Conservation (phyloP, 2,329 filamentous ascomycete species). For the Hypocrella siamensis region DNA sequence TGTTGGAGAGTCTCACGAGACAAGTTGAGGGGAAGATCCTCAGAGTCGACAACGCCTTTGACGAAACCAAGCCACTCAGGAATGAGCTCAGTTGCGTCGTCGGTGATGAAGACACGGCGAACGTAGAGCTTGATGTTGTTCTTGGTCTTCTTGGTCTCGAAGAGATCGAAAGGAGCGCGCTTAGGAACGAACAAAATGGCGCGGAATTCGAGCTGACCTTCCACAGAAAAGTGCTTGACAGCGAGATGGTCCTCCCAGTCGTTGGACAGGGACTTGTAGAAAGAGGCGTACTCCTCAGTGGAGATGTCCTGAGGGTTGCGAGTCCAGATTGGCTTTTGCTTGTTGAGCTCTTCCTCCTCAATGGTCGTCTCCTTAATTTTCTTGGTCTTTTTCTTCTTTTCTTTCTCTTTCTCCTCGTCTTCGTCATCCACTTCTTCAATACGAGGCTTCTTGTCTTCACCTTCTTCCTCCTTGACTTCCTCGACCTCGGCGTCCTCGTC, state of each 20-base stretch:
- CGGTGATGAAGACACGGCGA: slow-evolving; percentile 99
- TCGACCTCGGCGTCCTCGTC: slow-evolving; percentile 78
- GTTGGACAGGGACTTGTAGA: slow-evolving; percentile 99
- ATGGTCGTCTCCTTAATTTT: slow-evolving; percentile 98
- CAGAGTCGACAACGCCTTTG: slow-evolving; percentile 99
- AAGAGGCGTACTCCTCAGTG: slow-evolving; percentile 91
- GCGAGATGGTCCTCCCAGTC: slow-evolving; percentile 99
- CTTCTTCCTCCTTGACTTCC: slow-evolving; percentile 48
- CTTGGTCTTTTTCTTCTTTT: slow-evolving; percentile 98
- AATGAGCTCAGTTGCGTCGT: slow-evolving; percentile 97
- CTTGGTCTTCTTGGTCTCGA: slow-evolving; percentile 99
- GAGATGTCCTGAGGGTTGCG: slow-evolving; percentile 92
- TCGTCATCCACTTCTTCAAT: slow-evolving; percentile 84
- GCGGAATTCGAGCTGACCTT: slow-evolving; percentile 99
- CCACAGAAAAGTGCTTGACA: slow-evolving; percentile 99
- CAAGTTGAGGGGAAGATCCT: slow-evolving; percentile 98
- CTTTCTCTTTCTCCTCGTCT: slow-evolving; percentile 69
- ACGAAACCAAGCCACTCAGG: slow-evolving; percentile 98
- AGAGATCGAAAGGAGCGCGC: slow-evolving; percentile 97
- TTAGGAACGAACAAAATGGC: slow-evolving; percentile 99
- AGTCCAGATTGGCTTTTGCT: slow-evolving; percentile 99
- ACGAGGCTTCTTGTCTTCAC: slow-evolving; percentile 88
- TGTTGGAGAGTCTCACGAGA: slow-evolving; percentile 99
- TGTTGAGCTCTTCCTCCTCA: slow-evolving; percentile 99
- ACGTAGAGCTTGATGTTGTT: slow-evolving; percentile 99